Conservation (phyloP, 2,329 filamentous ascomycete species). For the Sarocladiaceae sp. region DNA sequence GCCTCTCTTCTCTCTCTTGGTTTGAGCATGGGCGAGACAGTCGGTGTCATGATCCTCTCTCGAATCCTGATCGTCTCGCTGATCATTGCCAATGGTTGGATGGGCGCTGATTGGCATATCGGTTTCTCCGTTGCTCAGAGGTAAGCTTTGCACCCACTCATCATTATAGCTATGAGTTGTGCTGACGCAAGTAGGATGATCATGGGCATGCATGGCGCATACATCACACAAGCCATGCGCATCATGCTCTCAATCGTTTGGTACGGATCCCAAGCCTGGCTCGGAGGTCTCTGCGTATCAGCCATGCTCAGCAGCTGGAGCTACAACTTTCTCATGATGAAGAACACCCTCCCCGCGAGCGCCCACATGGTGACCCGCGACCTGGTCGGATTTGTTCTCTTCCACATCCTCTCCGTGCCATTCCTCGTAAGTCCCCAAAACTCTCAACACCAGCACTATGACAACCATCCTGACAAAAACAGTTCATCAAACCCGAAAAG, state of each 20-base stretch:
- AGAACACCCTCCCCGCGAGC: constrained; percentile 31
- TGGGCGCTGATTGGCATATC: constrained; percentile 25
- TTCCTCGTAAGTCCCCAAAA: constrained; percentile 13
- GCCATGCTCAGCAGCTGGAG: constrained; percentile 2
- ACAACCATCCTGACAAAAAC: background rate
- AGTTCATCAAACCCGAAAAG: constrained; percentile 22
- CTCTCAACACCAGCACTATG: background rate
- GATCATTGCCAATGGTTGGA: constrained; percentile 24
- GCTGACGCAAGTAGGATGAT: background rate
- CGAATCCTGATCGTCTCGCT: background rate
- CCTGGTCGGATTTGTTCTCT: constrained; percentile 2
- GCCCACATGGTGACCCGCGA: constrained; percentile 24
- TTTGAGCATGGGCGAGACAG: constrained; percentile 37
- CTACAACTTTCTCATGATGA: background rate
- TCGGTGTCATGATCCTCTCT: constrained; percentile 22
- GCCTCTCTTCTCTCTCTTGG: constrained; percentile 37
- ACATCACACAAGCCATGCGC: constrained; percentile 32
- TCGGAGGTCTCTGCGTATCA: constrained; percentile 18
- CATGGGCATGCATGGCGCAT: constrained; percentile 28
- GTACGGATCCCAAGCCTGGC: constrained; percentile 31
- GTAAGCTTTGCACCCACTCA: constrained; percentile 21
- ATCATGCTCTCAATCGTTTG: constrained; percentile 36
- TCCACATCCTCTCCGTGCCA: constrained; percentile 19
- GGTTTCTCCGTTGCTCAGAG: constrained; percentile 33
- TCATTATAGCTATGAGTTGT: too few relatives aligned